These are phyloP conservation scores for Pilaira anomala DNA, from an alignment of 192 early-diverging fungal species.

Conservation along the genomic window DNA sequence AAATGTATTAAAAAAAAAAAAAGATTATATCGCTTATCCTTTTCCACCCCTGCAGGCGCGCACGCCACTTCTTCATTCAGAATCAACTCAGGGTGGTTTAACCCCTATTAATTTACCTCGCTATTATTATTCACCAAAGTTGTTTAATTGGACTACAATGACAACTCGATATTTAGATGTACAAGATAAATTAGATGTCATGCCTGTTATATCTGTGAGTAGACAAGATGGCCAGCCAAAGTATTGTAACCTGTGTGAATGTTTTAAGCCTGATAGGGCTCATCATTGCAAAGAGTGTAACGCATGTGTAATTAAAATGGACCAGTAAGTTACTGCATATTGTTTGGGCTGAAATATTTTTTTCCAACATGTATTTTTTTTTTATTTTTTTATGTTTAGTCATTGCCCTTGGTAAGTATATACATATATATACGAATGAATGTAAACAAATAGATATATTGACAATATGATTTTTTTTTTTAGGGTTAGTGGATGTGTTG, in stretches of 20 bases:
- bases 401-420: slow-evolving; percentile 33
- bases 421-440: no score
- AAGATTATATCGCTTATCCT: neutral
- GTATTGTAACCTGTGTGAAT: slow-evolving; percentile 30
- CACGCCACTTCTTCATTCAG: neutral
- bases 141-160: slow-evolving; percentile 22
- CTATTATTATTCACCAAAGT: slow-evolving; percentile 24
- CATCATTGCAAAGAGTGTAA: slow-evolving; percentile 58
- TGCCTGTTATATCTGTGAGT: slow-evolving; percentile 22
- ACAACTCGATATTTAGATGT: neutral
- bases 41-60: neutral
- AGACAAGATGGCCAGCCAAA: slow-evolving; percentile 26
- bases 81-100: neutral
- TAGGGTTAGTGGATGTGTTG: slow-evolving; percentile 52
- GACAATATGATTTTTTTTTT: neutral
- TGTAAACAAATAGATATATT: no score
- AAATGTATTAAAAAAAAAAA: neutral
- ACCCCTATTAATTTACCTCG: slow-evolving; percentile 3
- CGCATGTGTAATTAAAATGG: slow-evolving; percentile 56
- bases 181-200: neutral
- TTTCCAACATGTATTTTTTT: neutral
- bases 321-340: slow-evolving; percentile 44
- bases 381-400: slow-evolving; percentile 18
- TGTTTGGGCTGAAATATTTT: neutral
- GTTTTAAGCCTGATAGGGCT: slow-evolving; percentile 48